Percentiles rank a stretch among this genome's conserved stretches.
These are phyloP conservation scores for Saksenaea vasiformis DNA, from an alignment of 371 early-diverging fungal species.

Conservation along the genomic window DNA sequence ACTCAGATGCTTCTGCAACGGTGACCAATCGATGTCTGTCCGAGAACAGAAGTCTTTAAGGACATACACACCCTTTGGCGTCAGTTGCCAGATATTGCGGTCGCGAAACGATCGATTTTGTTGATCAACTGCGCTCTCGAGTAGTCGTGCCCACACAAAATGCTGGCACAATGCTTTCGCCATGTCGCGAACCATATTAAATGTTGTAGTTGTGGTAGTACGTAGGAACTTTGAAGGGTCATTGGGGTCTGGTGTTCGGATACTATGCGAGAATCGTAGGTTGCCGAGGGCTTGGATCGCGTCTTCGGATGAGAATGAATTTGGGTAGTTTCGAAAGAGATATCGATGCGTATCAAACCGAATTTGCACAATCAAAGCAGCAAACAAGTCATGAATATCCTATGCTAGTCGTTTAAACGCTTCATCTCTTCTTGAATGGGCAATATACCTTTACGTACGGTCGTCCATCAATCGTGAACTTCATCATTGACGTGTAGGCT, in stretches of 20 bases:
- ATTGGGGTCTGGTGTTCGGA: conserved; percentile 57
- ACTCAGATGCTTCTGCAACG: conserved; percentile 32
- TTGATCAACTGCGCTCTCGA: conserved; percentile 58
- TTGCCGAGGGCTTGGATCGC: conserved; percentile 56
- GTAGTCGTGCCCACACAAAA: conserved; percentile 59
- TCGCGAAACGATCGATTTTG: conserved; percentile 53
- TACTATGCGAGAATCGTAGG: conserved; percentile 56
- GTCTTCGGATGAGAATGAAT: conserved; percentile 64
- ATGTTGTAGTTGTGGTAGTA: conserved; percentile 66
- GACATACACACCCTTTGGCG: conserved; percentile 61
- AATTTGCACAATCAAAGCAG: conserved; percentile 62
- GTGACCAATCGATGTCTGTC: conserved; percentile 38
- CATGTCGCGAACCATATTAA: conserved; percentile 67
- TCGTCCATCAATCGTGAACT: conserved; percentile 51
- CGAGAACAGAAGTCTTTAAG: conserved; percentile 55
- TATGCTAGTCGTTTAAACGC: conserved; percentile 11
- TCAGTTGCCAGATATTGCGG: conserved; percentile 59
- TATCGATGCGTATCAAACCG: conserved; percentile 57
- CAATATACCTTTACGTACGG: conserved; percentile 48
- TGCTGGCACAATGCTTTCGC: conserved; percentile 66
- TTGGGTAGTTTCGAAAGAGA: conserved; percentile 58
- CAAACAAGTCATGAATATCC: conserved; percentile 68
- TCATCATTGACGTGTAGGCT: conserved; percentile 56
- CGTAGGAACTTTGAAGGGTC: conserved; percentile 51
- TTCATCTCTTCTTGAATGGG: neutral